Base-by-base conservation (phyloP, 2,329 filamentous ascomycete species). In the Xylariaceae sp. region DNA sequence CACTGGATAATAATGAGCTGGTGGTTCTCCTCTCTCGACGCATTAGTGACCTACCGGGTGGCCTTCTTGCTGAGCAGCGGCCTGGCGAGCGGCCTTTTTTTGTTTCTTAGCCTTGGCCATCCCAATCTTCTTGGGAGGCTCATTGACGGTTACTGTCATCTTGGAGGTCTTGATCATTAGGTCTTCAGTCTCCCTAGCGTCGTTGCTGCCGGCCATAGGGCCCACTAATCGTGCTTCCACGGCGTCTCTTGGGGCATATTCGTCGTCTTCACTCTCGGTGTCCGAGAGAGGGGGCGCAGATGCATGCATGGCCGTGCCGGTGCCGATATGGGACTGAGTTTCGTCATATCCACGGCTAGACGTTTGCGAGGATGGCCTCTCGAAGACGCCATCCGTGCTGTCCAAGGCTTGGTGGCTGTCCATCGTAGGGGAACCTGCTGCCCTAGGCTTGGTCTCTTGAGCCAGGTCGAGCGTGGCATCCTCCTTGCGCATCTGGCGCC, bases 401-500 rank as follows among this genome's bases (percentile, higher is more conserved):
- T n/a, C n/a, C n/a, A n/a, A n/a, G n/a, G n/a, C n/a, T n/a, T n/a
- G n/a, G n/a, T n/a, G n/a, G n/a, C n/a, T n/a, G n/a, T n/a, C n/a
- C n/a, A n/a, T n/a, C n/a, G n/a, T n/a, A n/a, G n/a, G n/a, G n/a
- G n/a, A n/a, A n/a, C n/a, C n/a, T n/a, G n/a, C n/a, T n/a, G n/a
- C n/a, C n/a, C n/a, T 27, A 4, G 37, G 19, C 3, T 37, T 26
- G n/a, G 24, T 26, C 8, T 47, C 46, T 2, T 52, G 46, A 36
- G 66, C 59, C 3, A 82, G 55, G 29, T 74, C 63, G 7, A 88
- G 60, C 34, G 79, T 70, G 32, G 70, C 68, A 53, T 89, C 83
- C 54, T 98, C 85, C 51, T 82, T 80, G 51, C 74, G 77, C 88
- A 98, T 94, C 59, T 92, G 82, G 54, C 78, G 74, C 53, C 79